Evolutionary conservation across 345 rosid genomes (phyloP), one percentile per base, ranked within the genome.

Genomic region (Boechera divaricarpa): DNA sequence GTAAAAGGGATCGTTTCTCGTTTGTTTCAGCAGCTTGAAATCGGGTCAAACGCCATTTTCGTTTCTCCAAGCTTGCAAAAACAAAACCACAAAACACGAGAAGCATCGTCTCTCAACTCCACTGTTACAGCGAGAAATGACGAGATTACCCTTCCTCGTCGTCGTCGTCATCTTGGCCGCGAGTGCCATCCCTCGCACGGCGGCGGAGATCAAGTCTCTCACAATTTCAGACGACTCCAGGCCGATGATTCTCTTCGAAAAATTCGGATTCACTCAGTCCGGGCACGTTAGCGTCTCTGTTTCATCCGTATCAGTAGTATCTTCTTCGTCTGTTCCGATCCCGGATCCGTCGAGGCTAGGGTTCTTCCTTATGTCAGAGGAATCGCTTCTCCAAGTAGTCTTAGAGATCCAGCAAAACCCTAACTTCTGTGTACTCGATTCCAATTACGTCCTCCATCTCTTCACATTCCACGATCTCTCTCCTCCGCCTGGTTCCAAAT

Each of bases 321-420:
- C 91, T 67, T 26, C 92, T 42, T 3, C 78, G 77, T 28, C 74
- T 54, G 8, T 63, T 13, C 75, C 87, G 41, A 81, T 73, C 63
- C 87, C 91, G 1, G 80, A 82, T 67, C 80, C 94, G 28, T 83
- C 92, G 38, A 84, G 88, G 33, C 84, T 92, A 70, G 98, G 98
- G 38, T 92, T 95, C 87, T 91, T 95, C 81, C 98, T 95, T 57
- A 86, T 95, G 69, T 89, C 96, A 9, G 97, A 92, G 73, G 98
- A 92, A 70, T 86, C 98, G 33, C 93, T 88, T 70, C 88, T 88
- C 62, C 97, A 87, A 73, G 92, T 91, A 58, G 75, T 87, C 76
- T 76, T 81, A 75, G 98, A 92, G 89, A 85, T 88, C 82, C 96
- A 88, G 79, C 90, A 89, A 61, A 91, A 81, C 85, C 85, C 86